Evolutionary conservation across 805 yeast genomes (phyloP).

Genomic region (Pichia californica): DNA sequence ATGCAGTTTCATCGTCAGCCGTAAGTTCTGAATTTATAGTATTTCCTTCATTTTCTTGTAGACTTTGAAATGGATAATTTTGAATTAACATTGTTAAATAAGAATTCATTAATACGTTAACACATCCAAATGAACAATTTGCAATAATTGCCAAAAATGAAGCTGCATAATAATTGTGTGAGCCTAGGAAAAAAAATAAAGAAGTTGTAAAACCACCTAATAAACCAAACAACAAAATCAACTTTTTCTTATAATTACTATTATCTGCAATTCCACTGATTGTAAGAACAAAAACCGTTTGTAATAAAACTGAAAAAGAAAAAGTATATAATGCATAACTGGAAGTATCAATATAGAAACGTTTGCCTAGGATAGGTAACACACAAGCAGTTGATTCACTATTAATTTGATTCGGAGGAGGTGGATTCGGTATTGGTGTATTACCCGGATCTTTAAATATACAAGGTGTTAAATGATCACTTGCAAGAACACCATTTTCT

Average conservation of each 20-base stretch:
- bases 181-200: slow-evolving; percentile 33
- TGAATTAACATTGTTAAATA: slow-evolving; percentile 56
- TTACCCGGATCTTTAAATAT: slow-evolving; percentile 15
- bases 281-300: slow-evolving; percentile 61
- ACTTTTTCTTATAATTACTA: slow-evolving; percentile 50
- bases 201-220: slow-evolving; percentile 54
- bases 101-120: slow-evolving; percentile 74
- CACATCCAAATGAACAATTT: slow-evolving; percentile 69
- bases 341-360: slow-evolving; percentile 56
- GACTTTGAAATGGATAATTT: slow-evolving; percentile 23
- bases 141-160: slow-evolving; percentile 51
- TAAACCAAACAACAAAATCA: slow-evolving; percentile 51
- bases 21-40: neutral
- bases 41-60: slow-evolving; percentile 1
- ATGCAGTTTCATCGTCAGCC: neutral
- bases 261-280: slow-evolving; percentile 69
- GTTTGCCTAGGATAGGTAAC: slow-evolving; percentile 26
- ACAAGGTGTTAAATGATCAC: slow-evolving; percentile 57
- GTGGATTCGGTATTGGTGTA: slow-evolving; percentile 30
- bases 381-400: slow-evolving; percentile 23
- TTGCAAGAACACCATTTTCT: slow-evolving; percentile 57
- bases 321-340: slow-evolving; percentile 71
- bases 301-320: slow-evolving; percentile 64
- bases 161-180: slow-evolving; percentile 43
- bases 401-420: slow-evolving; percentile 18